Percentiles rank a stretch among this genome's conserved stretches.
phyloP scores from a whole-genome alignment of 768 basidiomycete species.

The Pleurotus giganteus region DNA sequence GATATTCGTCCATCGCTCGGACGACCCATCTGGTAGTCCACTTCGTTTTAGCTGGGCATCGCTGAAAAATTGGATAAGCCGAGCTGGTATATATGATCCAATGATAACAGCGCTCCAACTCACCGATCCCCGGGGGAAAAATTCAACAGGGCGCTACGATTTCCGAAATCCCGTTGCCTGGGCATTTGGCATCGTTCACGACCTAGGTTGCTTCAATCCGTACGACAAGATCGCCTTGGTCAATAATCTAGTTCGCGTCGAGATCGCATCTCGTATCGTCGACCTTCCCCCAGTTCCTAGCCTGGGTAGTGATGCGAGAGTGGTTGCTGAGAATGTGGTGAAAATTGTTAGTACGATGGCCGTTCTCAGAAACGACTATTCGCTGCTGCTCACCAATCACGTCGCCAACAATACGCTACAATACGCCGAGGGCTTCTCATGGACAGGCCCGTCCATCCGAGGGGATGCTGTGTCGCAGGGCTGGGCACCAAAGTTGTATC shows the following conservation, averaged over 20 bases:
- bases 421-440: not conserved
- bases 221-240: constrained; percentile 6
- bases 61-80: constrained; percentile 3
- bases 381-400: constrained; percentile 4
- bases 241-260: constrained; percentile 2
- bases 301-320: not conserved
- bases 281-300: constrained; percentile 2
- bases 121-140: constrained; percentile 2
- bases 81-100: constrained; percentile 1
- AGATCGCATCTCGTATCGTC: not conserved
- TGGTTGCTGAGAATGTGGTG: not conserved
- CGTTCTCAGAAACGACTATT: constrained; percentile 1
- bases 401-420: not conserved
- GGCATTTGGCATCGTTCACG: constrained; percentile 7
- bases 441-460: constrained; percentile 1
- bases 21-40: not conserved
- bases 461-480: not conserved
- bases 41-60: constrained; percentile 4
- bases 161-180: not conserved
- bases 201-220: constrained; percentile 7
- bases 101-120: not conserved
- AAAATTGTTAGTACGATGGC: constrained; percentile 3
- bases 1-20: not conserved
- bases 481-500: constrained; percentile 1
- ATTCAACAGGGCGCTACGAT: not conserved